Conservation (phyloP, 2,329 filamentous ascomycete species). For the Claviceps paspali region DNA sequence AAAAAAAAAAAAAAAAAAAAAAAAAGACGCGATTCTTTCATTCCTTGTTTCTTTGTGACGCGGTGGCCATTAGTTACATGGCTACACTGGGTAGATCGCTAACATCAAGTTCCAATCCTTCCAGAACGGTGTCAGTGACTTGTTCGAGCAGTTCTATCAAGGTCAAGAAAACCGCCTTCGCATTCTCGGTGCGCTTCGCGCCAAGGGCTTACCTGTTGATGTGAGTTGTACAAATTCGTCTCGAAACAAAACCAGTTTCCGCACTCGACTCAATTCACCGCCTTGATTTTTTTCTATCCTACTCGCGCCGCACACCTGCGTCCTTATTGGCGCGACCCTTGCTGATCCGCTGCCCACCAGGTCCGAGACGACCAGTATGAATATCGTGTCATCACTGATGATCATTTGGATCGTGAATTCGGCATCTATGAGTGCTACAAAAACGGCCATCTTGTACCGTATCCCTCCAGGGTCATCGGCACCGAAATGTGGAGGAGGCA, state of each 20-base stretch:
- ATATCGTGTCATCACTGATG: slow-evolving; percentile 29
- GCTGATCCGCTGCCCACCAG: slow-evolving; percentile 12
- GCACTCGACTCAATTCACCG: too few species aligned
- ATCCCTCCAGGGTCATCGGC: slow-evolving; percentile 26
- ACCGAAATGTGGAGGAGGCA: slow-evolving; percentile 26
- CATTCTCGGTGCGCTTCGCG: slow-evolving; percentile 27
- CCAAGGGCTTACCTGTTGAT: slow-evolving; percentile 30
- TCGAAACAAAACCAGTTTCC: too few species aligned
- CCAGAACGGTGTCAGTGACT: slow-evolving; percentile 24
- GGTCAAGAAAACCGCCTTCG: slow-evolving; percentile 30
- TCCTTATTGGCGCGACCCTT: slow-evolving; percentile 4
- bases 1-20: too few species aligned
- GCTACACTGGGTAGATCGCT: too few species aligned
- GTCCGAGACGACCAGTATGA: slow-evolving; percentile 28
- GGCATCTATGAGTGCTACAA: slow-evolving; percentile 26
- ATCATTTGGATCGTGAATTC: slow-evolving; percentile 27
- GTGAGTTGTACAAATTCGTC: slow-evolving; percentile 22
- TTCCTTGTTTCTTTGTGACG: too few species aligned
- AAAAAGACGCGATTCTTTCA: too few species aligned
- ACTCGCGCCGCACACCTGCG: slow-evolving; percentile 1
- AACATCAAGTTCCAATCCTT: background rate
- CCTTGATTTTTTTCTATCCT: too few species aligned
- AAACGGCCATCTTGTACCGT: slow-evolving; percentile 28
- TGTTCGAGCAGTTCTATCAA: slow-evolving; percentile 27
- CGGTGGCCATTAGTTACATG: too few species aligned